Conservation (phyloP, 345 rosid genomes). For the Salix udensis region DNA sequence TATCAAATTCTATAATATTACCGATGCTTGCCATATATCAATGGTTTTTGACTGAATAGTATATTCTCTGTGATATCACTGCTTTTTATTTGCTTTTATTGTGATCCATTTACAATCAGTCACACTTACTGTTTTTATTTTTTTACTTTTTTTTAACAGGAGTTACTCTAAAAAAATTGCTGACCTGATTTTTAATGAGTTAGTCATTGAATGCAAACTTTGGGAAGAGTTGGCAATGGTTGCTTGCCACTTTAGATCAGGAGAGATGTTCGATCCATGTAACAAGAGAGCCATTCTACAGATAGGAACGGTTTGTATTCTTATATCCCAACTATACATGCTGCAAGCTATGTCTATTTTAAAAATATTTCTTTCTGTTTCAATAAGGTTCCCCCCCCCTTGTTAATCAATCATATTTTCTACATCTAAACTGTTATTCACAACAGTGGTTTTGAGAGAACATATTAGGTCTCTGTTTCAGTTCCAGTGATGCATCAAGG, state of each 20-base stretch:
- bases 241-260: constrained; percentile 38
- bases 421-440: too few species aligned
- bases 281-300: constrained; percentile 50
- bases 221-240: constrained; percentile 55
- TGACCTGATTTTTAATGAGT: constrained; percentile 46
- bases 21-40: background rate
- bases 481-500: too few species aligned
- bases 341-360: too few species aligned
- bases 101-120: background rate
- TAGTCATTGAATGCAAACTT: constrained; percentile 57
- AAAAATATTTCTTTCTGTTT: background rate
- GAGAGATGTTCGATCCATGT: constrained; percentile 49
- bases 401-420: too few species aligned
- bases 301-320: constrained; percentile 47
- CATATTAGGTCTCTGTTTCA: too few species aligned
- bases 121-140: background rate
- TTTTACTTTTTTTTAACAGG: constrained; percentile 35
- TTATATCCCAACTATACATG: constrained; percentile 3
- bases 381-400: background rate
- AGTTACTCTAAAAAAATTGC: constrained; percentile 44
- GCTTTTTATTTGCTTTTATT: background rate
- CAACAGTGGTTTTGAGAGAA: too few species aligned
- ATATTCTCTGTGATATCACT: background rate
- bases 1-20: too few species aligned
- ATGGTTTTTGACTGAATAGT: background rate